Evolutionary conservation across 1,284 basidiomycete genomes (phyloP).

Genomic region (Vanrija pseudolonga): DNA sequence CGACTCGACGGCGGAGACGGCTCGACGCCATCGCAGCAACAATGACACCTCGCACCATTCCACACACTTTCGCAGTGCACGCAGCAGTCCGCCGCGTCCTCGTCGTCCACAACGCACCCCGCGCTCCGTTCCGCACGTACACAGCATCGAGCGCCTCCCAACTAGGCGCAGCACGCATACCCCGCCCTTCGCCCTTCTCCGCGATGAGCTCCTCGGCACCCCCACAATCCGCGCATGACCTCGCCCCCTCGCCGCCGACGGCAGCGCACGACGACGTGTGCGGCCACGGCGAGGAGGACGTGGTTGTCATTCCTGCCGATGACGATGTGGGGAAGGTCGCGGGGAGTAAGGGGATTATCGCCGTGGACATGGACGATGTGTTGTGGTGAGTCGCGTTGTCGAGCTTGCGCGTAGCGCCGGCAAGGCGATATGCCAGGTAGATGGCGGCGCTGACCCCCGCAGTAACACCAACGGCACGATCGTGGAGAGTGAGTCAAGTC

Average conservation of each 20-base stretch:
- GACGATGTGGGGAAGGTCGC: background rate
- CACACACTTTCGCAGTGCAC: too few relatives aligned
- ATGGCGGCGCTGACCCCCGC: slow-evolving; percentile 6
- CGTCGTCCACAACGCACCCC: too few relatives aligned
- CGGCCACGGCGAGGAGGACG: background rate
- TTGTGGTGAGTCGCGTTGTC: slow-evolving; percentile 17
- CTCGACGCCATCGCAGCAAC: too few relatives aligned
- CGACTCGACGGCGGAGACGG: too few relatives aligned
- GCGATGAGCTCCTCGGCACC: background rate
- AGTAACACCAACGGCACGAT: slow-evolving; percentile 62
- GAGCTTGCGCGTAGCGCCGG: background rate
- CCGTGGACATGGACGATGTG: slow-evolving; percentile 38
- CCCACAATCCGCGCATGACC: background rate
- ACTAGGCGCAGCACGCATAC: too few relatives aligned
- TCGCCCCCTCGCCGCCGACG: background rate
- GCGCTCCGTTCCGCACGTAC: too few relatives aligned
- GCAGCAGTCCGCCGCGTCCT: too few relatives aligned
- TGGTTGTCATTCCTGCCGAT: background rate
- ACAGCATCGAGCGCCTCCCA: too few relatives aligned
- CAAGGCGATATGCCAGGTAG: too few relatives aligned
- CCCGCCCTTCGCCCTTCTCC: background rate
- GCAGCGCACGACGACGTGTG: too few relatives aligned
- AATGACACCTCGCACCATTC: too few relatives aligned
- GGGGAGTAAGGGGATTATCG: slow-evolving; percentile 24
- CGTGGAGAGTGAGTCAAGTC: slow-evolving; percentile 58